These are phyloP conservation scores for Neurospora sp. DNA, from an alignment of 2,329 filamentous ascomycete genomes.

Conservation along the genomic window DNA sequence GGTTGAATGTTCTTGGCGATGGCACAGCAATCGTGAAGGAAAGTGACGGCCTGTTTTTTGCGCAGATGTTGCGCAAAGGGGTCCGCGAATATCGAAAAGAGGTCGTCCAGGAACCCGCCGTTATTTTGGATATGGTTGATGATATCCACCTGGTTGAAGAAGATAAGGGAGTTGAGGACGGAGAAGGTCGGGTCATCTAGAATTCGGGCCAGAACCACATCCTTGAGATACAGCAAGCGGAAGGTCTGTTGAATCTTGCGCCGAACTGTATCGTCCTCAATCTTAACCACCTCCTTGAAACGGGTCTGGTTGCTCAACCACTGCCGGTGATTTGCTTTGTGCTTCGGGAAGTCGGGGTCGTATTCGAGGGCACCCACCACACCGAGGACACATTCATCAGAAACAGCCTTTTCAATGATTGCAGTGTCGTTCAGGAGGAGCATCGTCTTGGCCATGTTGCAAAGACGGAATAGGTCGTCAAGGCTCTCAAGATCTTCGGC, in stretches of 20 bases:
- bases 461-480: constrained; percentile 77
- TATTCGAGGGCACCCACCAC: constrained; percentile 96
- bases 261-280: constrained; percentile 71
- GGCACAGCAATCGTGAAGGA: constrained; percentile 91
- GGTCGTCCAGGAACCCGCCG: constrained; percentile 64
- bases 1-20: constrained; percentile 93
- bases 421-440: constrained; percentile 90
- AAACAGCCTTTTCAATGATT: constrained; percentile 90
- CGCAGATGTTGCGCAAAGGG: constrained; percentile 55
- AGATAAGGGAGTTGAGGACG: constrained; percentile 93
- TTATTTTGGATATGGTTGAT: constrained; percentile 89
- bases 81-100: constrained; percentile 76
- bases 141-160: constrained; percentile 98
- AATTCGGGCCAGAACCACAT: constrained; percentile 94
- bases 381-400: constrained; percentile 78
- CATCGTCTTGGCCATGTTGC: constrained; percentile 96
- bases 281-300: constrained; percentile 93
- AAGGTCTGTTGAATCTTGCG: constrained; percentile 96
- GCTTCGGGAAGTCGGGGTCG: constrained; percentile 92
- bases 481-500: constrained; percentile 89
- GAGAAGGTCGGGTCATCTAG: constrained; percentile 96
- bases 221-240: constrained; percentile 90
- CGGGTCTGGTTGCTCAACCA: constrained; percentile 82
- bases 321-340: constrained; percentile 94
- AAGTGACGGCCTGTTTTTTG: constrained; percentile 89